These are phyloP conservation scores for Russula olivacea DNA, from an alignment of 768 basidiomycete genomes.

Conservation along the genomic window DNA sequence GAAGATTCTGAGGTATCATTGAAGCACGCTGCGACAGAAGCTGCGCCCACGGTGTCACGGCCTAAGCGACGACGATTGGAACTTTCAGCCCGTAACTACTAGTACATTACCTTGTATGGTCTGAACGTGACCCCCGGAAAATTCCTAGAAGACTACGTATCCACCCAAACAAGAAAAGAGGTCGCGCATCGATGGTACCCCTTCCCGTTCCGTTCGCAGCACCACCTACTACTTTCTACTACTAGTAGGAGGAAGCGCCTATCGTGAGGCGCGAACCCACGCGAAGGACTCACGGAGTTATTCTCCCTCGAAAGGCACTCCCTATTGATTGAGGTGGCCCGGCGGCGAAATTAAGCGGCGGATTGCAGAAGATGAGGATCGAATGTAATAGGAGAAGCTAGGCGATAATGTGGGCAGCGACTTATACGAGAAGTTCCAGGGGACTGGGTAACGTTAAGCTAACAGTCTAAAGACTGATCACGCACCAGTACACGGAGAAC, in stretches of 20 bases:
- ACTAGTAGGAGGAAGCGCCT: not conserved
- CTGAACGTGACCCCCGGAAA: not conserved
- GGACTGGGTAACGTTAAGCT: not conserved
- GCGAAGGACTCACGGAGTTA: constrained; percentile 4
- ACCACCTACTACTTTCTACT: not conserved
- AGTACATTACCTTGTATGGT: constrained; percentile 7
- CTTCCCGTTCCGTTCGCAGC: not conserved
- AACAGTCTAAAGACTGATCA: not conserved
- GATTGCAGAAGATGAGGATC: not conserved
- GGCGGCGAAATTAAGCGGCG: not conserved
- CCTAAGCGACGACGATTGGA: constrained; percentile 2
- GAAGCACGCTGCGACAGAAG: constrained; percentile 18
- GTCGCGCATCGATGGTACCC: not conserved
- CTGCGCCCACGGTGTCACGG: not conserved
- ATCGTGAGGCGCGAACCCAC: not conserved
- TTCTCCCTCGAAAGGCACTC: not conserved
- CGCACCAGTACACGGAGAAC: not conserved
- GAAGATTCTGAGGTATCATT: constrained; percentile 5
- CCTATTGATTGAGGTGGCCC: not conserved
- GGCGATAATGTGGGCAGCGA: not conserved
- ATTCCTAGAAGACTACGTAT: not conserved
- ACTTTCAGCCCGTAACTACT: not conserved
- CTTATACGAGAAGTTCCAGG: constrained; percentile 3
- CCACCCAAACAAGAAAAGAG: constrained; percentile 1
- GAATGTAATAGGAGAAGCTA: not conserved